phyloP scores from a whole-genome alignment of 768 basidiomycete genomes.

The Cystoderma amianthinum region DNA sequence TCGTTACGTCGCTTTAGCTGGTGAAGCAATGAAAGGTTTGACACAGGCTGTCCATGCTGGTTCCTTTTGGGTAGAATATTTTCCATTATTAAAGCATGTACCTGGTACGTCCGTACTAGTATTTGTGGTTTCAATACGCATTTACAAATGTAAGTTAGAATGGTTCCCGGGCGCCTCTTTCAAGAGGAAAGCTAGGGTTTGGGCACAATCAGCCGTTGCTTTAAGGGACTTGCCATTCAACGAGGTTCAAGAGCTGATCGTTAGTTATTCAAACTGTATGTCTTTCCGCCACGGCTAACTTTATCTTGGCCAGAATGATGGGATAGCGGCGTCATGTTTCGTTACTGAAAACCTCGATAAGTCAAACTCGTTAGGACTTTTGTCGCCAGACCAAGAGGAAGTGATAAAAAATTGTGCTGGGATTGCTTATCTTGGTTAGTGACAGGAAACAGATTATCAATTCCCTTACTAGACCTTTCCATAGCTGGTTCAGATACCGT shows the following conservation, averaged over 20 bases:
- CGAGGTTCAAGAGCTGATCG: conserved; percentile 16
- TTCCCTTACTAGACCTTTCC: too few relatives aligned
- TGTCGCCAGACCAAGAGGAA: conserved; percentile 18
- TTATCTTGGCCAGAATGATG: conserved; percentile 11
- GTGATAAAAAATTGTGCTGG: conserved; percentile 32
- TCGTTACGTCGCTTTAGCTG: conserved; percentile 21
- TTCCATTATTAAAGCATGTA: conserved; percentile 22
- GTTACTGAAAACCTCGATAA: conserved; percentile 18
- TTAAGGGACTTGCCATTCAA: conserved; percentile 20
- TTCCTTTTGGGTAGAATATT: conserved; percentile 29
- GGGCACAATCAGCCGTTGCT: conserved; percentile 11
- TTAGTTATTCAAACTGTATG: conserved; percentile 5
- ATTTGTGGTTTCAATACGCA: background rate
- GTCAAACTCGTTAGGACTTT: conserved; percentile 6
- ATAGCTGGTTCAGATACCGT: conserved; percentile 28
- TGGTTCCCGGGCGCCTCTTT: conserved; percentile 33
- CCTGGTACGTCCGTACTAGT: conserved; percentile 12
- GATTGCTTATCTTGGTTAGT: conserved; percentile 31
- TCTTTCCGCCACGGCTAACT: background rate
- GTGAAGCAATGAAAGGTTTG: conserved; percentile 13
- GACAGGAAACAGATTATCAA: too few relatives aligned
- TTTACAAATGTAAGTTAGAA: conserved; percentile 7
- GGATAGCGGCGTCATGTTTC: conserved; percentile 15
- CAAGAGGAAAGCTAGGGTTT: conserved; percentile 18
- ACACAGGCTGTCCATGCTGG: conserved; percentile 26